A percentile compares a stretch with the other conserved stretches of the same genome.
phyloP scores from a whole-genome alignment of 1,284 basidiomycete genomes.

The Sanghuangporus baumii region DNA sequence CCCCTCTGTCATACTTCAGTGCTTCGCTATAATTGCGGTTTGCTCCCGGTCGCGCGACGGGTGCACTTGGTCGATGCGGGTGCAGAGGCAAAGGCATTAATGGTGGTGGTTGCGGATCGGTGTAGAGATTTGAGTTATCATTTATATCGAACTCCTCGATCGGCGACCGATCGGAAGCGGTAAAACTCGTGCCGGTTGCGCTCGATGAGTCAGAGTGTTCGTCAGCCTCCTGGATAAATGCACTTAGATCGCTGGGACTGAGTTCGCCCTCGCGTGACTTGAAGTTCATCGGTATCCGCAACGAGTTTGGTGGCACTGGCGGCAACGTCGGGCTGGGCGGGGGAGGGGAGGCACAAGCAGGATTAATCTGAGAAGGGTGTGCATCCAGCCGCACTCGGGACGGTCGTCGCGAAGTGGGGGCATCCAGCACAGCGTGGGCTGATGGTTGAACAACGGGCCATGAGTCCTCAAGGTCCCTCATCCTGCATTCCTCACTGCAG shows the following conservation, averaged over 20 bases:
- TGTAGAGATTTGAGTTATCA: conserved; percentile 6
- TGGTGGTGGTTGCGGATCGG: conserved; percentile 3
- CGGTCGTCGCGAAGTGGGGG: conserved; percentile 21
- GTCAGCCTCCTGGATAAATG: not conserved
- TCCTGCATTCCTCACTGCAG: conserved; percentile 69
- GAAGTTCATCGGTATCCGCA: conserved; percentile 28
- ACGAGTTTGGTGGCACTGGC: conserved; percentile 26
- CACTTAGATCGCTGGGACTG: not conserved
- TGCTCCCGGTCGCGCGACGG: conserved; percentile 10
- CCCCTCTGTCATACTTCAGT: conserved; percentile 44
- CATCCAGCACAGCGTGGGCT: conserved; percentile 29
- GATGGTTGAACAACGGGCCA: conserved; percentile 33
- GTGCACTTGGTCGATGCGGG: conserved; percentile 8
- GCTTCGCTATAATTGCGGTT: not conserved
- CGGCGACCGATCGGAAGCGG: conserved; percentile 5
- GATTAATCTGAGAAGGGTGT: conserved; percentile 16
- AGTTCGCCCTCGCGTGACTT: not conserved
- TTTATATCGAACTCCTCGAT: not conserved
- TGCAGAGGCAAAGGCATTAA: conserved; percentile 3
- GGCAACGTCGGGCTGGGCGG: conserved; percentile 25
- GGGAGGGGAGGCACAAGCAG: conserved; percentile 36
- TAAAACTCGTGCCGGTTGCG: conserved; percentile 11
- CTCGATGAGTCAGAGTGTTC: conserved; percentile 11
- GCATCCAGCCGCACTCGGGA: conserved; percentile 25
- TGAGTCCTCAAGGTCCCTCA: conserved; percentile 22